Conservation (phyloP, 768 basidiomycete genomes). For the Mycena indigotica region DNA sequence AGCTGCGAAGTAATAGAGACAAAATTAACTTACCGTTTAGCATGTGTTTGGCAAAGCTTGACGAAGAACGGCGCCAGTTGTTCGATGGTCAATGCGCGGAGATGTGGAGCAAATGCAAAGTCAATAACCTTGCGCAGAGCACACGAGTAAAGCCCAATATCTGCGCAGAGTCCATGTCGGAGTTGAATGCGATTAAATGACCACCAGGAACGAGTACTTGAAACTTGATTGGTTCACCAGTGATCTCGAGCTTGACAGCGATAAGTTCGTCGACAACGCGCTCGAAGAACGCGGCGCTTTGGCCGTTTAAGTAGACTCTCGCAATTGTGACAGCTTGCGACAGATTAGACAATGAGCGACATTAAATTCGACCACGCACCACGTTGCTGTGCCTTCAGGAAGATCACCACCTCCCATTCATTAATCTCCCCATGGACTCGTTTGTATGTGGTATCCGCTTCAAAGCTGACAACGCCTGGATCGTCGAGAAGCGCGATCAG, state of each 20-base stretch:
- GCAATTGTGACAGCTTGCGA: conserved; percentile 5
- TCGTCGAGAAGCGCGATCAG: not conserved
- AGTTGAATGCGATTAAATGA: conserved; percentile 10
- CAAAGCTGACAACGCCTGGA: not conserved
- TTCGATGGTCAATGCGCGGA: not conserved
- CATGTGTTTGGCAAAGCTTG: conserved; percentile 4
- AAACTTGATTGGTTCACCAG: conserved; percentile 7
- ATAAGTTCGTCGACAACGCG: conserved; percentile 2
- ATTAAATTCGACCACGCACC: not conserved
- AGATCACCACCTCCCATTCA: not conserved
- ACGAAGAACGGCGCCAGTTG: not conserved
- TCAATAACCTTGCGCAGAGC: conserved; percentile 2
- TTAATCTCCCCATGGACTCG: not conserved
- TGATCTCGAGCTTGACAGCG: not conserved
- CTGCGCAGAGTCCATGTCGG: conserved; percentile 13
- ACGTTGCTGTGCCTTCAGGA: not conserved
- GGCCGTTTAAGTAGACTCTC: conserved; percentile 7
- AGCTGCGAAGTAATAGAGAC: not conserved
- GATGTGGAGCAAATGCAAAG: not conserved
- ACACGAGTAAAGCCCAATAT: conserved; percentile 2
- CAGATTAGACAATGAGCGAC: not conserved
- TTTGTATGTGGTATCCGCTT: not conserved
- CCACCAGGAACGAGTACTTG: conserved; percentile 4
- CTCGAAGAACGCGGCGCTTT: conserved; percentile 7
- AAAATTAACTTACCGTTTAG: not conserved